Conservation (phyloP, 1,139 yeast species). For the Maudiozyma humilis region DNA sequence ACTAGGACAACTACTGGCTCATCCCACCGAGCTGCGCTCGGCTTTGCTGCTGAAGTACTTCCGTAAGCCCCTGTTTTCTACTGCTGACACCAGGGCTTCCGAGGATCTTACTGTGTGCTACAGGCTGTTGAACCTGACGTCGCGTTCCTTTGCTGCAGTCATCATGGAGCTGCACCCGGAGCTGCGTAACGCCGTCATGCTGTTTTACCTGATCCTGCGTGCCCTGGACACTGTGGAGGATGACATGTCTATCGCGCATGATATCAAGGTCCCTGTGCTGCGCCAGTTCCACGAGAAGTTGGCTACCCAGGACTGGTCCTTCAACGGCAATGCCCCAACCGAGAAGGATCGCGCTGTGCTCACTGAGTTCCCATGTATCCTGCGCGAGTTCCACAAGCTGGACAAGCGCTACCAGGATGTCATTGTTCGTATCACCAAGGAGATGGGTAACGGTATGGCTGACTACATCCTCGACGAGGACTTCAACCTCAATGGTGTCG, state of each 20-base stretch:
- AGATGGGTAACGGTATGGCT: slow-evolving; percentile 98
- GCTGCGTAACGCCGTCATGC: slow-evolving; percentile 67
- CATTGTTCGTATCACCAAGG: slow-evolving; percentile 62
- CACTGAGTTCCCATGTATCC: slow-evolving; percentile 61
- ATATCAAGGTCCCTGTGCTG: slow-evolving; percentile 64
- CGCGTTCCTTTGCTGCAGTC: slow-evolving; percentile 89
- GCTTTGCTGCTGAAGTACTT: slow-evolving; percentile 52
- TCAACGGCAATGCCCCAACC: slow-evolving; percentile 60
- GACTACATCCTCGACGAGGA: slow-evolving; percentile 75
- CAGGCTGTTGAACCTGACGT: slow-evolving; percentile 56
- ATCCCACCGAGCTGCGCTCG: slow-evolving; percentile 67
- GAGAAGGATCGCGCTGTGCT: slow-evolving; percentile 79
- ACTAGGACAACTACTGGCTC: slow-evolving; percentile 50
- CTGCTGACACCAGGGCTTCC: slow-evolving; percentile 38
- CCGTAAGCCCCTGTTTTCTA: slow-evolving; percentile 49
- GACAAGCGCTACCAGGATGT: slow-evolving; percentile 73
- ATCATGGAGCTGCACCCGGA: slow-evolving; percentile 89
- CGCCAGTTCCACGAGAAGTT: slow-evolving; percentile 60
- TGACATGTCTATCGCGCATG: slow-evolving; percentile 78
- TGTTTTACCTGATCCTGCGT: slow-evolving; percentile 77
- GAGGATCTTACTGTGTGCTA: slow-evolving; percentile 56
- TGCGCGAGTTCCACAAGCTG: slow-evolving; percentile 63
- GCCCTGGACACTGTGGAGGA: slow-evolving; percentile 96
- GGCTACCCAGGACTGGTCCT: slow-evolving; percentile 66
- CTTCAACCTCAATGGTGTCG: slow-evolving; percentile 71